These are phyloP conservation scores for Xylaria sp. DNA, from an alignment of 495 filamentous ascomycete species.

Conservation along the genomic window DNA sequence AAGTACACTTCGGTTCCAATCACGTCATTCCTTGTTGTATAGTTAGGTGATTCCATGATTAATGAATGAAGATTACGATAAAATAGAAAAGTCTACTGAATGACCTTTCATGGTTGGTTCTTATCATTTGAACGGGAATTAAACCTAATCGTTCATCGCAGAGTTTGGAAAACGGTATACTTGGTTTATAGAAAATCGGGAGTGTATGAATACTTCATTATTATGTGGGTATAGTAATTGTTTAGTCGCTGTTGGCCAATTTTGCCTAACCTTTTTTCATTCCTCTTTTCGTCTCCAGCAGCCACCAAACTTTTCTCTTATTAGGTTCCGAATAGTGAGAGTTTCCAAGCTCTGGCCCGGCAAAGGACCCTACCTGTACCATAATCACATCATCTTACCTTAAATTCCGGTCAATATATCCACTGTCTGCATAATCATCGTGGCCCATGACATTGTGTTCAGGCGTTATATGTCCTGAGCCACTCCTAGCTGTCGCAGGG, in stretches of 20 bases:
- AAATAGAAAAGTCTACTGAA: conserved; percentile 31
- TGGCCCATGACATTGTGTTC: conserved; percentile 38
- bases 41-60: neutral
- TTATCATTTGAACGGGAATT: neutral
- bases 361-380: conserved; percentile 34
- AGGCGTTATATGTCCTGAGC: conserved; percentile 33
- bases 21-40: conserved; percentile 28
- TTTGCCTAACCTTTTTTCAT: conserved; percentile 23
- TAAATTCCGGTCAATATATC: conserved; percentile 18
- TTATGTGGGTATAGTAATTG: conserved; percentile 28
- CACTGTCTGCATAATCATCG: conserved; percentile 31
- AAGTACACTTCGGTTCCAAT: conserved; percentile 27
- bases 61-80: conserved; percentile 8
- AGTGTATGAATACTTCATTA: conserved; percentile 37
- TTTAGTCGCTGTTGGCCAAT: conserved; percentile 20
- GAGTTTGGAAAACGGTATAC: neutral
- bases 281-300: conserved; percentile 40
- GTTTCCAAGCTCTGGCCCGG: conserved; percentile 37
- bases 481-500: conserved; percentile 30
- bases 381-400: conserved; percentile 32
- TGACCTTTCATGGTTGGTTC: conserved; percentile 18
- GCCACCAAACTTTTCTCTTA: conserved; percentile 42
- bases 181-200: neutral
- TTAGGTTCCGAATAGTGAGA: conserved; percentile 29
- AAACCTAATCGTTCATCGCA: neutral